phyloP scores from a whole-genome alignment of 345 rosid species.

The Firmiana major region DNA sequence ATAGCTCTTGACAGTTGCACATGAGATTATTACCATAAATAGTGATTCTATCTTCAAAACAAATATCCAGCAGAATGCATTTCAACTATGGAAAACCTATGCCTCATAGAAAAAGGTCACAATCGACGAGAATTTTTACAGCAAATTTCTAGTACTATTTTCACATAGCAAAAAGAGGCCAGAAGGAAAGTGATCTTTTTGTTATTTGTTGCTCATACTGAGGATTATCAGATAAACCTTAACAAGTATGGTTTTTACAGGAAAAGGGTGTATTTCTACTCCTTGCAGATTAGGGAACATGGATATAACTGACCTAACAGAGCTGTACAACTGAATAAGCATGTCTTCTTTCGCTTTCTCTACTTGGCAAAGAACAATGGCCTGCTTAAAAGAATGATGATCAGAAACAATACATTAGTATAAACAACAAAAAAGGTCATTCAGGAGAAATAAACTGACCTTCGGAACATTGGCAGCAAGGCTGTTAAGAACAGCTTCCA shows the following conservation, averaged over 20 bases:
- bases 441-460: constrained; percentile 34
- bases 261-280: not conserved
- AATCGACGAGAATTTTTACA: not conserved
- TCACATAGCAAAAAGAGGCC: not conserved
- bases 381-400: constrained; percentile 48
- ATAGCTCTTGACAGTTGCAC: not conserved
- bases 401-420: constrained; percentile 11
- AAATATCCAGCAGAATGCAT: not conserved
- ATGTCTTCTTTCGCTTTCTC: constrained; percentile 98
- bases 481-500: constrained; percentile 99
- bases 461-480: constrained; percentile 99
- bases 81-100: not conserved
- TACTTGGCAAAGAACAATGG: constrained; percentile 98
- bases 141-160: not conserved
- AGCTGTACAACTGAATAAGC: constrained; percentile 91
- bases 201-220: not conserved
- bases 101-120: not conserved
- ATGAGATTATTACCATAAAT: too few relatives aligned
- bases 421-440: not conserved
- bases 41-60: not conserved
- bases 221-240: not conserved
- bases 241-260: not conserved
- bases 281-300: not conserved
- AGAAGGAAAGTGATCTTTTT: not conserved
- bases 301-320: constrained; percentile 57